Percentiles rank a stretch among this genome's conserved stretches.
Conservation (phyloP, 1,284 basidiomycete species). For the Abortiporus biennis region DNA sequence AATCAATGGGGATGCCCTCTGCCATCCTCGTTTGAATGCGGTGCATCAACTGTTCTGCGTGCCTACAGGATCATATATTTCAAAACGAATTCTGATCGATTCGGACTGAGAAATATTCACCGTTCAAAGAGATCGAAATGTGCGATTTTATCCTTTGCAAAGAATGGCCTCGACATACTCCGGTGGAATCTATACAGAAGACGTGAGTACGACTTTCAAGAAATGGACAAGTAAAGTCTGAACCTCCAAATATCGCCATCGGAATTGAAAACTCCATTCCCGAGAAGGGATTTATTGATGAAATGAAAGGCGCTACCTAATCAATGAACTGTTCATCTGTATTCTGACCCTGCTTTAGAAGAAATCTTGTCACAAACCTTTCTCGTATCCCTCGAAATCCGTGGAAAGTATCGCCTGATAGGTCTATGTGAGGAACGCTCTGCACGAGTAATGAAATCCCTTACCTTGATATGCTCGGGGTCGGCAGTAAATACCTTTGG, state of each 20-base stretch:
- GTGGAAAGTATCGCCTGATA: constrained; percentile 24
- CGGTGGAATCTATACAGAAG: constrained; percentile 37
- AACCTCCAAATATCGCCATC: constrained; percentile 30
- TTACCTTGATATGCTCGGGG: constrained; percentile 18
- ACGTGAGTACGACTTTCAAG: not conserved
- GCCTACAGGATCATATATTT: constrained; percentile 9
- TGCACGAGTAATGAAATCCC: not conserved
- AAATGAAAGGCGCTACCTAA: constrained; percentile 10
- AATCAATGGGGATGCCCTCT: constrained; percentile 43
- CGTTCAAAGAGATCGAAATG: constrained; percentile 45
- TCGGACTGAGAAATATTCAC: constrained; percentile 3
- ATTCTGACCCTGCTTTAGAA: not conserved
- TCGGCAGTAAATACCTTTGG: not conserved
- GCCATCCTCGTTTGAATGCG: constrained; percentile 30
- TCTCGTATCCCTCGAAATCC: constrained; percentile 24
- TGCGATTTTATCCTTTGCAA: constrained; percentile 39
- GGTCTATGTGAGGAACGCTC: not conserved
- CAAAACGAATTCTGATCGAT: not conserved
- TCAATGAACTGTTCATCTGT: not conserved
- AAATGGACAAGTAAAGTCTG: not conserved
- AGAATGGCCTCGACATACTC: constrained; percentile 46
- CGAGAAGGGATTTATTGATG: constrained; percentile 23
- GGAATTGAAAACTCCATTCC: constrained; percentile 32
- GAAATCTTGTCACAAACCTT: constrained; percentile 16
- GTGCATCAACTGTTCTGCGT: constrained; percentile 21